These are phyloP conservation scores for Exophiala calicioides DNA, from an alignment of 2,329 filamentous ascomycete genomes.

Conservation along the genomic window DNA sequence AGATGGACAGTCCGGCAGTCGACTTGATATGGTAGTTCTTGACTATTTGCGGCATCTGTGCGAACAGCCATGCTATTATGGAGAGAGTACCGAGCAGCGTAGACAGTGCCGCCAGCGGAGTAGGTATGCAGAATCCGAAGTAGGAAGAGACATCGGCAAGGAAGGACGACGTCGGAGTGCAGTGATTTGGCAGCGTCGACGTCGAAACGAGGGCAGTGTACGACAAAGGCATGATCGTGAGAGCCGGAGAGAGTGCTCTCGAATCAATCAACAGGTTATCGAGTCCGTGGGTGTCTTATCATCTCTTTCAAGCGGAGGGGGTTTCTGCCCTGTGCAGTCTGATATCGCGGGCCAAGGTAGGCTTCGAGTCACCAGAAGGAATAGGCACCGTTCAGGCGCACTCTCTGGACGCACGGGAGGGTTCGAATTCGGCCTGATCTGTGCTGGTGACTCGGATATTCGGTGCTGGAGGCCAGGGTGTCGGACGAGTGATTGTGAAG, in stretches of 20 bases:
- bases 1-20: conserved; percentile 65
- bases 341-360: no score
- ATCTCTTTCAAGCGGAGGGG: neutral
- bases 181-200: conserved; percentile 56
- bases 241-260: neutral
- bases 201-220: conserved; percentile 6
- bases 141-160: conserved; percentile 59
- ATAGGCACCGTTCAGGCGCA: no score
- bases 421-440: no score
- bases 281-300: conserved; percentile 8
- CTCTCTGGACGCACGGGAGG: no score
- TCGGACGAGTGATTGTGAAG: neutral
- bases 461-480: no score
- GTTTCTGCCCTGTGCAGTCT: no score
- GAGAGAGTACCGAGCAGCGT: conserved; percentile 62
- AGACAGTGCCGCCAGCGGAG: conserved; percentile 62
- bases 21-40: conserved; percentile 67
- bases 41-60: conserved; percentile 68
- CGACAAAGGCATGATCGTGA: conserved; percentile 14
- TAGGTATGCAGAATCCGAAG: conserved; percentile 65
- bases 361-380: no score
- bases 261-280: neutral
- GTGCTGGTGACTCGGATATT: no score
- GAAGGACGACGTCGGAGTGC: conserved; percentile 61
- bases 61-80: conserved; percentile 69